Base-by-base conservation (phyloP, 164 flowering plant species). In the Annona squamosa region DNA sequence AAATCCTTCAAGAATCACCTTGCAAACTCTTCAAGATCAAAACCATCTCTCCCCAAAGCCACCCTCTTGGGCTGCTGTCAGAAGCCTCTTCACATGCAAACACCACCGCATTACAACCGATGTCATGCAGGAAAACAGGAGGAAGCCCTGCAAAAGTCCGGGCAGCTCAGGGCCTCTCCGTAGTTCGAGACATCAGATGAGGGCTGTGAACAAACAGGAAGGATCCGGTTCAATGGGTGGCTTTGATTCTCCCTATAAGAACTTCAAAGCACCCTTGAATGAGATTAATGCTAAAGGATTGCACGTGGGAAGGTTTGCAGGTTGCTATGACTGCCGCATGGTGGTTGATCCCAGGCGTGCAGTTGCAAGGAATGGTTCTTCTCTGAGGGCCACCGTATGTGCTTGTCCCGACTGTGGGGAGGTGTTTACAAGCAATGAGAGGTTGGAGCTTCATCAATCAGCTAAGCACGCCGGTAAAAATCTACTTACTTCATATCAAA, bases 291-390 rank as follows among this genome's bases (percentile, higher is more conserved):
- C 85, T n/a, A 86, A 85, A 75, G 92, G 87, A 68, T 89, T 86
- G 87, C 88, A 85, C 1, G 83, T 91, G 56, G 82, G 91, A 77
- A 89, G 89, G 72, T 75, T 94, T 69, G 89, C 96, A 5, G 97
- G 97, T 10, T 94, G 98, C 72, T 94, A 90, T 79, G 98, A 94
- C 78, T 92, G 98, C 71, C 82, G 87, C 77, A 86, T 89, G 92
- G 93, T 92, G 75, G 87, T 89, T 61, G 98, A 94, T 74, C 98
- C 94, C 67, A 86, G 89, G 78, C 84, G 79, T 77, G 91, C 90
- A 1, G 65, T 85, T 71, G 77, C 88, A 44, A 87, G 88, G 78
- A 86, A 86, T 67, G 59, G 9, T 52, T 86, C 96, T 77, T 86
- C 90, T 74, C 79, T 88, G 16, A 87, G 91, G 79, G 63, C 82